Conservation (phyloP, 345 rosid species). For the Bruguiera parviflora region DNA sequence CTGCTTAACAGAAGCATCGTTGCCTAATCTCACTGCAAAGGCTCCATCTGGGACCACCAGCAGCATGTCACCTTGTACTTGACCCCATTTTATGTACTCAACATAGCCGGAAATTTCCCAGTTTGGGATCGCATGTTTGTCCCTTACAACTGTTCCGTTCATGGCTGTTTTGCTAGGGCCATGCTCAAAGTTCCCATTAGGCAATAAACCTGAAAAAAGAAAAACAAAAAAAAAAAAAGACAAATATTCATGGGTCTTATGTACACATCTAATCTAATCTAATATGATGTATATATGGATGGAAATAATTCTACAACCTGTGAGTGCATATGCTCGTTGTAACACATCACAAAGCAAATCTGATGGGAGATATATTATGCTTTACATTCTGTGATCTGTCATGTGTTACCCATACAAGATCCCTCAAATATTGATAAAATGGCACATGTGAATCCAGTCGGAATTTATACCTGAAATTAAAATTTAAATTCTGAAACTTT, state of each 20-base stretch:
- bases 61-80: conserved; percentile 85
- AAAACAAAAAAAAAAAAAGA: too few relatives aligned
- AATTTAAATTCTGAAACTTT: too few relatives aligned
- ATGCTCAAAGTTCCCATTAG: conserved; percentile 74
- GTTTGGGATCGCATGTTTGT: conserved; percentile 48
- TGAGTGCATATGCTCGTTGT: too few relatives aligned
- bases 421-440: too few relatives aligned
- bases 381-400: too few relatives aligned
- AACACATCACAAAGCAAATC: too few relatives aligned
- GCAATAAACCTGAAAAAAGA: conserved; percentile 55
- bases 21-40: conserved; percentile 69
- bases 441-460: too few relatives aligned
- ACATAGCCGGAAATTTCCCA: conserved; percentile 76
- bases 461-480: too few relatives aligned
- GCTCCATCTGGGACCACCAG: conserved; percentile 73
- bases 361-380: too few relatives aligned
- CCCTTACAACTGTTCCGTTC: conserved; percentile 54
- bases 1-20: conserved; percentile 70
- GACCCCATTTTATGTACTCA: conserved; percentile 86
- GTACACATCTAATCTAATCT: not conserved
- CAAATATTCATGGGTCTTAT: too few relatives aligned
- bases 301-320: too few relatives aligned
- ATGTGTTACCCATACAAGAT: too few relatives aligned
- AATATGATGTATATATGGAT: not conserved
- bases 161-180: conserved; percentile 59